Base-by-base conservation (phyloP, 2,329 filamentous ascomycete genomes). In the Pyrenochaeta sp. region DNA sequence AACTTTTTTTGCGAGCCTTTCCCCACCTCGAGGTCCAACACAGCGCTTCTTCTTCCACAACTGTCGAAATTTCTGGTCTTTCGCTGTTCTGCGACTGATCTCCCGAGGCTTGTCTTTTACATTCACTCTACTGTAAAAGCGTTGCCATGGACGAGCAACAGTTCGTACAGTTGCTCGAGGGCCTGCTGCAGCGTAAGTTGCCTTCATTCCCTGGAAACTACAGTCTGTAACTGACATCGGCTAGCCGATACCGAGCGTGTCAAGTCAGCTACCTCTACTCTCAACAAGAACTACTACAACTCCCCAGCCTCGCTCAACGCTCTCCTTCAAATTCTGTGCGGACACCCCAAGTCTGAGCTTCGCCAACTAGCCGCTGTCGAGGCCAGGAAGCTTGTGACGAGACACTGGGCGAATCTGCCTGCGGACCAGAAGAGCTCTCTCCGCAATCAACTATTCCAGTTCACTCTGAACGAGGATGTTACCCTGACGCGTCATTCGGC, bases 201-300 rank as follows among this genome's bases (percentile, higher is more conserved):
- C 24, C 49, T 34, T 32, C 24, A 25, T n/a, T 50, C 7, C 46
- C 37, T 42, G 36, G 42, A 39, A 45, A 28, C 43, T 10, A 62
- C 36, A 13, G 25, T 46, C 3, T 49, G 54, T 32, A 24, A 62
- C 78, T 83, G 66, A 82, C 77, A 61, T 45, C 61, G 62, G 40
- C 52, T 74, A 96, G 93, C 95, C 76, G 90, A 96, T 81, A 97
- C 76, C 19, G 77, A 77, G 57, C 71, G 73, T 80, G 89, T 96
- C 79, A 96, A 97, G 86, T 88, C 91, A 67, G 92, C 93, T 63
- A 99, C 94, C 19, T 88, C 91, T 58, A 89, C 93, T 72, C 88
- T 98, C 59, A 93, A 96, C 80, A 95, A 96, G 80, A 91, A 91
- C 80, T 98, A 92, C 84, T 98, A 96, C 83, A 89, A 88, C 72